Conservation (phyloP, 805 yeast species). For the Saccharomycopsis sp. region DNA sequence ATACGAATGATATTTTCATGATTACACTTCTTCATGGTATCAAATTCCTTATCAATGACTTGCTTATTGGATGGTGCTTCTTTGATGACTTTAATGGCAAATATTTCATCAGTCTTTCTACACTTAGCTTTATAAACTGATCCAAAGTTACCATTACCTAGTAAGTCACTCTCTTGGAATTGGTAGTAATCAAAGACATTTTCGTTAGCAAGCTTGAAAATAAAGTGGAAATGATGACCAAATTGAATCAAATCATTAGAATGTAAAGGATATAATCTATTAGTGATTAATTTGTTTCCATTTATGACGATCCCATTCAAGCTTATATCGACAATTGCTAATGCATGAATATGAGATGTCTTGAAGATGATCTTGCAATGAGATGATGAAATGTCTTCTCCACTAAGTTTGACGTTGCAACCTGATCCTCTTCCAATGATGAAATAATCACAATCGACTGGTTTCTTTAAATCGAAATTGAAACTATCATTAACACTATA, state of each 20-base stretch:
- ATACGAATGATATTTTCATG: slow-evolving; percentile 15
- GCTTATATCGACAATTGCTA: not conserved
- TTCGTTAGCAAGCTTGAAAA: not conserved
- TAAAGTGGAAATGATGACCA: slow-evolving; percentile 1
- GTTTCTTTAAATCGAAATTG: not conserved
- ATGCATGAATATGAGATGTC: not conserved
- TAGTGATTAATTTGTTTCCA: not conserved
- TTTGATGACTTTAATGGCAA: slow-evolving; percentile 11
- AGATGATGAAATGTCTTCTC: slow-evolving; percentile 3
- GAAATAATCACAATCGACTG: not conserved
- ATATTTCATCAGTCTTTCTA: not conserved
- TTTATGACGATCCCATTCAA: slow-evolving; percentile 3
- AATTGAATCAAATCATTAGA: slow-evolving; percentile 2
- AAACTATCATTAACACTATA: not conserved
- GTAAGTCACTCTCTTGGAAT: slow-evolving; percentile 4
- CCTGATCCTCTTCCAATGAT: not conserved
- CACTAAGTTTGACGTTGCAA: not conserved
- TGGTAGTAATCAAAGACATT: slow-evolving; percentile 11
- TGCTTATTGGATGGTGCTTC: not conserved
- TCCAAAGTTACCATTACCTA: slow-evolving; percentile 14
- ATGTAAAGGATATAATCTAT: not conserved
- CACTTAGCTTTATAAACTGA: slow-evolving; percentile 7
- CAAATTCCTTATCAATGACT: slow-evolving; percentile 11
- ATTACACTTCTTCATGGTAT: slow-evolving; percentile 8
- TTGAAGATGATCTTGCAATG: slow-evolving; percentile 1